Evolutionary conservation across 2,329 filamentous ascomycete genomes (phyloP).

Genomic region (Drechslerella stenobrocha): DNA sequence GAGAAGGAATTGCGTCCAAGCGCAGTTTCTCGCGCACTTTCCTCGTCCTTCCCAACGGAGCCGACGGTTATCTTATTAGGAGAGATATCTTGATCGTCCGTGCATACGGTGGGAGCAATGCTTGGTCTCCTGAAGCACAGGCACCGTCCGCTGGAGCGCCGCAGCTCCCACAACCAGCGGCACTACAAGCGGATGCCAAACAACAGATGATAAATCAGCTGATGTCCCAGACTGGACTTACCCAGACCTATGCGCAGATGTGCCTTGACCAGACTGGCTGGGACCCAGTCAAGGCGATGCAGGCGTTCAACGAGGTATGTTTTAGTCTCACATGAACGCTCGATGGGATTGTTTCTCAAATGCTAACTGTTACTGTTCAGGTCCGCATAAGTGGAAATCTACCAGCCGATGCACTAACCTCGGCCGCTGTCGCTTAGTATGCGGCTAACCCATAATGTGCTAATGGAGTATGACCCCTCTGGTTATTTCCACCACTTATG

Average conservation of each 20-base stretch:
- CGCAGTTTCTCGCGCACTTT: conserved; percentile 83
- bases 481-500: background rate
- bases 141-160: conserved; percentile 29
- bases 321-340: background rate
- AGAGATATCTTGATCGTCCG: conserved; percentile 77
- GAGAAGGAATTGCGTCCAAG: conserved; percentile 61
- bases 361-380: conserved; percentile 18
- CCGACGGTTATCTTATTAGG: conserved; percentile 71
- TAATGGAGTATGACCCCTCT: background rate
- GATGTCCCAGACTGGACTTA: conserved; percentile 78
- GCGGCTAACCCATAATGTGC: background rate
- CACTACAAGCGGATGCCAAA: conserved; percentile 61
- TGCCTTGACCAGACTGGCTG: conserved; percentile 79
- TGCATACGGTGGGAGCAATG: conserved; percentile 65
- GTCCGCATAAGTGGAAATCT: conserved; percentile 22
- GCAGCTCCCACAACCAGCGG: conserved; percentile 56
- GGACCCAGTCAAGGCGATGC: conserved; percentile 75
- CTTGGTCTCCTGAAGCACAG: conserved; percentile 59
- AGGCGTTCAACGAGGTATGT: conserved; percentile 62
- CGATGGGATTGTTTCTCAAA: background rate
- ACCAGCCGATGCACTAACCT: conserved; percentile 29
- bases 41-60: conserved; percentile 73
- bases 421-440: conserved; percentile 24
- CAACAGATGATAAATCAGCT: conserved; percentile 75
- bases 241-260: conserved; percentile 73